Conservation (phyloP, 2,329 filamentous ascomycete species). For the Boeremia exigua region DNA sequence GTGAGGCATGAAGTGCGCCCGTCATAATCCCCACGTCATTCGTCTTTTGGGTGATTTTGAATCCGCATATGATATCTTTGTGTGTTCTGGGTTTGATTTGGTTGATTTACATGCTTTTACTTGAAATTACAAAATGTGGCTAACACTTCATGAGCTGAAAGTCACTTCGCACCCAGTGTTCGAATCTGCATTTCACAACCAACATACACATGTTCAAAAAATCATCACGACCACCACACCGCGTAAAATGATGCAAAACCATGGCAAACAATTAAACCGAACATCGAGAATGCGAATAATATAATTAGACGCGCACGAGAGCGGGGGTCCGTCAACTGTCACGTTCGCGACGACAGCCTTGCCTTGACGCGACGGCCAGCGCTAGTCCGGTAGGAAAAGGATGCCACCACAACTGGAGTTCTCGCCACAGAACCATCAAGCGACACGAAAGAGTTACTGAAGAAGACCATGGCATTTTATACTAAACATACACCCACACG, state of each 20-base stretch:
- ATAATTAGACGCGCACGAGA: background rate
- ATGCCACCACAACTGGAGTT: background rate
- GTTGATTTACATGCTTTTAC: background rate
- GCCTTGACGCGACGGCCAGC: background rate
- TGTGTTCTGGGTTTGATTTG: no score
- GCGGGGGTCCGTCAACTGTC: background rate
- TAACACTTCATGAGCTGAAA: background rate
- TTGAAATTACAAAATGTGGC: background rate
- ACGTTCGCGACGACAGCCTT: background rate
- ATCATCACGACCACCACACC: background rate
- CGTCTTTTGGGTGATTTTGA: no score
- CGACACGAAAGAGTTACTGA: background rate
- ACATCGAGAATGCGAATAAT: fast-evolving
- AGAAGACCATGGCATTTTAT: no score
- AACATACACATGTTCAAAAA: slow-evolving; percentile 1
- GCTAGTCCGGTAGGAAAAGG: background rate
- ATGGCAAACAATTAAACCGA: background rate
- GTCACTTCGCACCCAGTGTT: background rate
- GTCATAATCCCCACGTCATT: no score
- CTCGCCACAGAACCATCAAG: background rate
- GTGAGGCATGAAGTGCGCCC: no score
- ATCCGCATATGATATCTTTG: no score
- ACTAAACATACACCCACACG: no score
- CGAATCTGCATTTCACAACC: background rate
- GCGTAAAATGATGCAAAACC: background rate